Evolutionary conservation across 805 yeast genomes (phyloP).

Genomic region (Barnettozyma vustinii): DNA sequence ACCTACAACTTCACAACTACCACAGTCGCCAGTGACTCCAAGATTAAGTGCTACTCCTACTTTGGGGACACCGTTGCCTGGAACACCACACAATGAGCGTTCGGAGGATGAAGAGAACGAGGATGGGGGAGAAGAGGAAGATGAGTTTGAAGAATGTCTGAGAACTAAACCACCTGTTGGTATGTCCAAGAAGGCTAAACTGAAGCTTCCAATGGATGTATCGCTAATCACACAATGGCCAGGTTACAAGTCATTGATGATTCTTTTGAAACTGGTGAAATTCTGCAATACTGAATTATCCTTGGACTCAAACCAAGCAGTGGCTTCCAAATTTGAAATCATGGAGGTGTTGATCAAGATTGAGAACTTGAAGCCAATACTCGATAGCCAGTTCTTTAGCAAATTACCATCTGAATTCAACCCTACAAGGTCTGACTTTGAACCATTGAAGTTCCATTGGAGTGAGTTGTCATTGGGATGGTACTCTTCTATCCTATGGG

Average conservation of each 20-base stretch:
- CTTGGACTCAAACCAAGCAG: constrained; percentile 6
- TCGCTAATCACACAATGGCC: constrained; percentile 51
- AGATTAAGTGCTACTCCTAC: neutral
- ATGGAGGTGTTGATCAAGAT: constrained; percentile 35
- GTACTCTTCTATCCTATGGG: constrained; percentile 67
- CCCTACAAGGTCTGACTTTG: constrained; percentile 30
- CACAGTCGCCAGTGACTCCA: constrained; percentile 4
- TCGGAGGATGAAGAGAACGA: constrained; percentile 9
- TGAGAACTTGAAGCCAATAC: constrained; percentile 21
- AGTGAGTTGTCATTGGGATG: constrained; percentile 60
- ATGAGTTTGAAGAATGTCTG: constrained; percentile 34
- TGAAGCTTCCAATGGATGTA: constrained; percentile 46
- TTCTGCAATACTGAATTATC: constrained; percentile 27
- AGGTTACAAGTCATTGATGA: constrained; percentile 39
- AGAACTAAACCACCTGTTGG: constrained; percentile 52
- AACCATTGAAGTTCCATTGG: constrained; percentile 57
- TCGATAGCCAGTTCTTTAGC: constrained; percentile 3
- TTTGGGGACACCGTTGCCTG: constrained; percentile 6
- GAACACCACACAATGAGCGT: constrained; percentile 11
- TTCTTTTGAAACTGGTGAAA: constrained; percentile 34
- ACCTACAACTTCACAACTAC: neutral
- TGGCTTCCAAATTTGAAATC: constrained; percentile 21
- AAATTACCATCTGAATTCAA: constrained; percentile 31
- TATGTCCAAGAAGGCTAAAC: constrained; percentile 52
- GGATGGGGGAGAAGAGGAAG: constrained; percentile 14